Evolutionary conservation across 2,329 filamentous ascomycete species (phyloP).

Genomic region (Talaromyces sp.): DNA sequence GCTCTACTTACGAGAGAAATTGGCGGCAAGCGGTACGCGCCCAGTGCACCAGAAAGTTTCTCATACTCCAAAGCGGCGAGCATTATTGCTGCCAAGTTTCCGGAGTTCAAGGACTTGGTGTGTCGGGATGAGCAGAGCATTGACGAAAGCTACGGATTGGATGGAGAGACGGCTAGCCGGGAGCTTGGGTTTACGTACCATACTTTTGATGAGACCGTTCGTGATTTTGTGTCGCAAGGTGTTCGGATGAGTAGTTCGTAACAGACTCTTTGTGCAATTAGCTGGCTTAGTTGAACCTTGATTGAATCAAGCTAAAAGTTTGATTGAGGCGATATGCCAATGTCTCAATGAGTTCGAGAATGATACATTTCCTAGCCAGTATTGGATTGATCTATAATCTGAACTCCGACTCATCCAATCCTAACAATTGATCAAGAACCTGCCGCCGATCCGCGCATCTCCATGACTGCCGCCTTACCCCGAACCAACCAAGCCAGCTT

Average conservation of each 20-base stretch:
- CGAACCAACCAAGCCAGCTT: neutral
- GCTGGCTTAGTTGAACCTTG: neutral
- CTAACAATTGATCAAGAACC: neutral
- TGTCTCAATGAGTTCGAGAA: neutral
- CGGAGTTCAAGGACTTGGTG: slow-evolving; percentile 26
- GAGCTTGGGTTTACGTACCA: slow-evolving; percentile 28
- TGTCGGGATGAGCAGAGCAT: slow-evolving; percentile 28
- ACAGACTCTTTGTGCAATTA: neutral
- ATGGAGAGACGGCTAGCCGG: slow-evolving; percentile 6
- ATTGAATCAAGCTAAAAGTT: neutral
- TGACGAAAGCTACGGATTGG: slow-evolving; percentile 15
- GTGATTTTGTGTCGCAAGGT: slow-evolving; percentile 23
- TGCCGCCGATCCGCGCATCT: neutral
- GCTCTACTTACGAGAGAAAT: slow-evolving; percentile 38
- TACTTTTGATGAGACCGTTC: slow-evolving; percentile 22
- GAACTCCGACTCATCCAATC: neutral
- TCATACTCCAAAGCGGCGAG: slow-evolving; percentile 45
- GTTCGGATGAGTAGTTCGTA: neutral
- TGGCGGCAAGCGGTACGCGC: slow-evolving; percentile 35
- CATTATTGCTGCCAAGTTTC: slow-evolving; percentile 43
- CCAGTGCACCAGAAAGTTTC: slow-evolving; percentile 44
- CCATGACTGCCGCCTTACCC: neutral
- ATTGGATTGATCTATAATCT: neutral
- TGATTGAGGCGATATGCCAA: neutral
- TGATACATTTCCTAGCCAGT: neutral